phyloP scores from a whole-genome alignment of 2,329 filamentous ascomycete species.

The Ceratocystis huliohia region DNA sequence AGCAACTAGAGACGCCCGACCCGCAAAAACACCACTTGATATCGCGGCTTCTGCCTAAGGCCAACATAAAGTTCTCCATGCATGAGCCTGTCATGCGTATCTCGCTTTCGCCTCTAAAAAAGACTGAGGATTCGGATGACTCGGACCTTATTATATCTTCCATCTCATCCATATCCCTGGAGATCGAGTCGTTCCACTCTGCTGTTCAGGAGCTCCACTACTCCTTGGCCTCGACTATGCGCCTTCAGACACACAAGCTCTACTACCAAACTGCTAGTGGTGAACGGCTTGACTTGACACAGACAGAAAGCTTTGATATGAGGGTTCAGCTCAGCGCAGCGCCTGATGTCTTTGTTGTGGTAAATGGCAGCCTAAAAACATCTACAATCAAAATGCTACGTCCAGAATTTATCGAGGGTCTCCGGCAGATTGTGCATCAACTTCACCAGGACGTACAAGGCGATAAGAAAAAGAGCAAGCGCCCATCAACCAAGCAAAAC shows the following conservation, averaged over 20 bases:
- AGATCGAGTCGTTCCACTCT: conserved; percentile 92
- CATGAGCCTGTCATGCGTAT: conserved; percentile 92
- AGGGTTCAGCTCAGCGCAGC: conserved; percentile 75
- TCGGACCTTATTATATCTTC: conserved; percentile 93
- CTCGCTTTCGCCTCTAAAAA: conserved; percentile 62
- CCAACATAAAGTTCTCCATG: conserved; percentile 87
- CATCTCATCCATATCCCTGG: conserved; percentile 82
- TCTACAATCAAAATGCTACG: conserved; percentile 83
- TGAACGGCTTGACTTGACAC: conserved; percentile 71
- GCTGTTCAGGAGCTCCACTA: conserved; percentile 75
- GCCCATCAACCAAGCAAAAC: conserved; percentile 44
- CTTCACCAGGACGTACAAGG: conserved; percentile 56
- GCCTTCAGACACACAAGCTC: conserved; percentile 73
- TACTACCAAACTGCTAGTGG: conserved; percentile 88
- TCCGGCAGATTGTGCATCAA: conserved; percentile 82
- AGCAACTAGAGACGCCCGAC: conserved; percentile 23
- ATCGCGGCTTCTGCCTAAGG: conserved; percentile 83
- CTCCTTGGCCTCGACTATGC: conserved; percentile 66
- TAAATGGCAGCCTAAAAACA: conserved; percentile 68
- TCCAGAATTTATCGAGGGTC: conserved; percentile 80
- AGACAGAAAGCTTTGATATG: conserved; percentile 77
- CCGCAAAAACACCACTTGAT: conserved; percentile 51
- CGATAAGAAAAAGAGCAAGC: conserved; percentile 30
- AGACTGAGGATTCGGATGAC: conserved; percentile 56
- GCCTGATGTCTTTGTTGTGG: conserved; percentile 71